These are phyloP conservation scores for Mucor lusitanicus DNA, from an alignment of 371 early-diverging fungal genomes.

Conservation along the genomic window DNA sequence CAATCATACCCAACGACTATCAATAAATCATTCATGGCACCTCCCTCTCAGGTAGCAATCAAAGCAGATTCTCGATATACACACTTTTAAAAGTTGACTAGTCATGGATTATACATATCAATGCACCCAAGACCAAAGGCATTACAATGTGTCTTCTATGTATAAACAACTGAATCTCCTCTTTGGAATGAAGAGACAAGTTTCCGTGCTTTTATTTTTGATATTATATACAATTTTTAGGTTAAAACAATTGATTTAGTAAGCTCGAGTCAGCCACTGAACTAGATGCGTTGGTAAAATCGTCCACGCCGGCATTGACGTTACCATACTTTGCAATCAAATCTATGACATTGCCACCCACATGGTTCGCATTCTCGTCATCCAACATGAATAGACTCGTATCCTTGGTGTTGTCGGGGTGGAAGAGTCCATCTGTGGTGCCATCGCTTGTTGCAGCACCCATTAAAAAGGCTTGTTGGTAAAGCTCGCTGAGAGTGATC, in stretches of 20 bases:
- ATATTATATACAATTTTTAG: not conserved
- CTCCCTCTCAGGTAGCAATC: too few species aligned
- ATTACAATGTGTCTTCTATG: not conserved
- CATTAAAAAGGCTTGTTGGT: conserved; percentile 22
- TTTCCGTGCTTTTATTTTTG: not conserved
- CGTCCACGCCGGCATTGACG: conserved; percentile 21
- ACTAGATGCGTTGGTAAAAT: conserved; percentile 10
- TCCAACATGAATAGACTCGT: conserved; percentile 1
- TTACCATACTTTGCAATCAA: conserved; percentile 20
- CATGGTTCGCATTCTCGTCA: not conserved
- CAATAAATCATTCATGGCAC: too few species aligned
- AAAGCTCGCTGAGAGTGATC: conserved; percentile 17
- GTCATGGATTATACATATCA: not conserved
- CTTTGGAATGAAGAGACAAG: not conserved
- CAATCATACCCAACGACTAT: not conserved
- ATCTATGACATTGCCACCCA: conserved; percentile 3
- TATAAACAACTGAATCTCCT: not conserved
- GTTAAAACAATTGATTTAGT: conserved; percentile 19
- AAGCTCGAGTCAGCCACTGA: conserved; percentile 3
- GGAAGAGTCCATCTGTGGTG: not conserved
- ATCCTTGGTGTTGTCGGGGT: not conserved
- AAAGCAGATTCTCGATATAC: not conserved
- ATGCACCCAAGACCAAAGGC: not conserved
- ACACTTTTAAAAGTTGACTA: too few species aligned
- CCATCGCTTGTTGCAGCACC: not conserved